Evolutionary conservation across 2,329 filamentous ascomycete genomes (phyloP).

Genomic region (Phialemoniopsis sp.): DNA sequence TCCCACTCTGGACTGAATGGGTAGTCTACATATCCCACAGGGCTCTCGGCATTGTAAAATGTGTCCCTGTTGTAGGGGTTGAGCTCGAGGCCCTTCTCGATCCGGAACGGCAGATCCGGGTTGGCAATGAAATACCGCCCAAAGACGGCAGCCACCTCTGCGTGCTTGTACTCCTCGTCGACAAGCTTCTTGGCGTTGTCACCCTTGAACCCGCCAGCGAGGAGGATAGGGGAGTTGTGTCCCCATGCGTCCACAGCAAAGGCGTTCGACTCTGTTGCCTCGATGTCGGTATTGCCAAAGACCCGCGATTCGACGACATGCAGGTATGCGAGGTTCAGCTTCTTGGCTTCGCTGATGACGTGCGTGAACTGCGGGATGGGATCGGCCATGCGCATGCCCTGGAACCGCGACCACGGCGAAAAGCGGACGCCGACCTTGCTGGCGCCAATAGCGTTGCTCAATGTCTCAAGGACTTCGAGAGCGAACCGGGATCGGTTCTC

Average conservation of each 20-base stretch:
- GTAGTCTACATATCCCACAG: constrained; percentile 32
- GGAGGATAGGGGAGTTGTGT: constrained; percentile 18
- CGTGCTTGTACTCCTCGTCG: constrained; percentile 17
- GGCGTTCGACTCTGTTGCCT: constrained; percentile 21
- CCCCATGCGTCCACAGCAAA: constrained; percentile 22
- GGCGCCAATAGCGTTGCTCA: constrained; percentile 44
- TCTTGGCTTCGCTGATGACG: constrained; percentile 42
- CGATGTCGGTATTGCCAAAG: constrained; percentile 28
- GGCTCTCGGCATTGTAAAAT: constrained; percentile 30
- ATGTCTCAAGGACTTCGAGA: constrained; percentile 47
- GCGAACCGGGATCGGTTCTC: constrained; percentile 48
- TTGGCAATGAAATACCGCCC: constrained; percentile 37
- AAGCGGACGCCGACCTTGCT: constrained; percentile 48
- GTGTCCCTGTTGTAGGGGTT: constrained; percentile 26
- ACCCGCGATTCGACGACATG: constrained; percentile 52
- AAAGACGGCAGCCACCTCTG: constrained; percentile 27
- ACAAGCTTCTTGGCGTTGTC: constrained; percentile 16
- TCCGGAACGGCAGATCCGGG: constrained; percentile 36
- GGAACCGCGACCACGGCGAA: constrained; percentile 50
- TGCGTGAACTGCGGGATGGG: constrained; percentile 54
- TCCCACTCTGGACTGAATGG: constrained; percentile 23
- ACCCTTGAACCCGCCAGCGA: constrained; percentile 20
- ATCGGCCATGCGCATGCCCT: constrained; percentile 54
- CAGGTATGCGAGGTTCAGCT: constrained; percentile 47
- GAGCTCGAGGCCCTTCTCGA: constrained; percentile 29